Base-by-base conservation (phyloP, 202 grass and related monocot genomes). In the Panicum virgatum region DNA sequence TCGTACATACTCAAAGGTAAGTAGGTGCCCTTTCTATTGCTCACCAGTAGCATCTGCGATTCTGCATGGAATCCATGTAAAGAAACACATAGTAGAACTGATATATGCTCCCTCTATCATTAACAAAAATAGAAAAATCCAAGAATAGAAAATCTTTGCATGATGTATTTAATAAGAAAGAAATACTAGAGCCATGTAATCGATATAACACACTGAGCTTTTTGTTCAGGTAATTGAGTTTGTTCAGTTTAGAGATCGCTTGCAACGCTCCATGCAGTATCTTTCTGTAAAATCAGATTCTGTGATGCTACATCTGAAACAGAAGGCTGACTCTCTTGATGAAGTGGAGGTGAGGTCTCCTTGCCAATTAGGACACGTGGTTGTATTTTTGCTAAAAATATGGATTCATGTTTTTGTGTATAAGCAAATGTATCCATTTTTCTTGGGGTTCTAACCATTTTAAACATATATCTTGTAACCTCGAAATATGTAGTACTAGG, bases 171-270 rank as follows among this genome's bases (percentile, higher is more conserved):
- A 9, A 22, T 51, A 9, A 22, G 66, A 50, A 23, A 20, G 44
- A 65, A 78, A 52, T 39, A 12, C 43, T 62, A 27, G 5, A 63
- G 23, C 12, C 20, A 36, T 51, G 1, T 32, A 52, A 52, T 39
- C 8, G 15, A 26, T 66, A 9, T 38, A 26, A 25, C 48, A 27
- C 45, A 79, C 66, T 66, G 36, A 19, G 1, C 27, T 67, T 48
- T 22, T 90, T 83, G n/a, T 83, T 79, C 75, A 99, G 96, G 93
- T 93, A 79, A 88, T 96, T 74, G 96, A 99, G 78, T 96, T 99
- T 82, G 93, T 99, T 70, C 83, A 83, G 76, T 99, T 99, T 71
- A 93, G 96, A 85, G 75, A 96, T 26, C 89, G 87, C 62, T 84
- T 96, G 83, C 80, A 88, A 87, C 73, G 80, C 62, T 99, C 96